Conservation (phyloP, 257 asterid species). For the Dorcoceras hygrometricum region DNA sequence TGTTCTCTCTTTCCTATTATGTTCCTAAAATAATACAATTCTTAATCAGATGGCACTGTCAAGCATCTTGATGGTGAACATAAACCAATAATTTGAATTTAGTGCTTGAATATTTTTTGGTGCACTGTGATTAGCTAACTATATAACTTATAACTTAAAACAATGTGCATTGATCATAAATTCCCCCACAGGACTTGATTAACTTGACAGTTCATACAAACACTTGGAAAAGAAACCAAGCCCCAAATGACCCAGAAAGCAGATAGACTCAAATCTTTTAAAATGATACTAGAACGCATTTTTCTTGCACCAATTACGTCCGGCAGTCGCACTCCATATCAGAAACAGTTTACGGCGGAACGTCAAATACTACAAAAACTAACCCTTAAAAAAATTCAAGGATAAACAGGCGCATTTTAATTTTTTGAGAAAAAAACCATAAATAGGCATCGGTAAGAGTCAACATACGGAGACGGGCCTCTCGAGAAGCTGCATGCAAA, state of each 20-base stretch:
- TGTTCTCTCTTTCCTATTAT: no score
- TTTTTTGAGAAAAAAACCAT: neutral
- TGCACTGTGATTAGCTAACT: neutral
- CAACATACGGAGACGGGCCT: slow-evolving; percentile 74
- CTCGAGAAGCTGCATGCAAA: slow-evolving; percentile 92
- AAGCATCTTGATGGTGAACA: neutral
- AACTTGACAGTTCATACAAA: neutral
- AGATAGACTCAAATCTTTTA: neutral
- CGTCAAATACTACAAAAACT: slow-evolving; percentile 20
- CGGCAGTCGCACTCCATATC: slow-evolving; percentile 6
- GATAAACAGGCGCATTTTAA: slow-evolving; percentile 20
- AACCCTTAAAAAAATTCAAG: slow-evolving; percentile 20
- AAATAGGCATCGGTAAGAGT: neutral
- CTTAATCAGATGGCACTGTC: neutral
- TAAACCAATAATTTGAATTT: neutral
- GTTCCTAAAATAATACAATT: neutral
- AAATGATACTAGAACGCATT: neutral
- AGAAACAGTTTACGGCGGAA: neutral
- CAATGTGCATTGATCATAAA: no score
- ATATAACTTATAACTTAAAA: neutral
- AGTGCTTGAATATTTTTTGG: neutral
- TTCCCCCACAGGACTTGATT: no score
- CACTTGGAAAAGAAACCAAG: slow-evolving; percentile 1
- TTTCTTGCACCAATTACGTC: slow-evolving; percentile 16
- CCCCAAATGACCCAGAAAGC: slow-evolving; percentile 11